phyloP scores from a whole-genome alignment of 352 stramenopile species.

The Phytophthora palmivora region DNA sequence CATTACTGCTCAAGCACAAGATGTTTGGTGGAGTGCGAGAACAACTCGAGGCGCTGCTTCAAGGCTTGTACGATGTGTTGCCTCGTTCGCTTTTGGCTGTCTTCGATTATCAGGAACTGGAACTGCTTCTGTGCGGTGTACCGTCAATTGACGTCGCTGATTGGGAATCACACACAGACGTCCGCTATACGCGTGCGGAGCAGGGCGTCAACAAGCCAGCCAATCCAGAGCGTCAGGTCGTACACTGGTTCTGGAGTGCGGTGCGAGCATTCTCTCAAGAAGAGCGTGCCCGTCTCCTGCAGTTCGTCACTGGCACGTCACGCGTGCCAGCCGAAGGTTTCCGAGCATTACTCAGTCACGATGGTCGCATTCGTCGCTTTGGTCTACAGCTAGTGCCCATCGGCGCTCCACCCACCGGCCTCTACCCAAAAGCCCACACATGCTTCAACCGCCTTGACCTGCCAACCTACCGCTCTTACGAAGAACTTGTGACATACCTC shows the following conservation, averaged over 20 bases:
- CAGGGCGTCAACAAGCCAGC: constrained; percentile 46
- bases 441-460: constrained; percentile 91
- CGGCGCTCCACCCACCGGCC: constrained; percentile 63
- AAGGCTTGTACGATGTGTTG: constrained; percentile 94
- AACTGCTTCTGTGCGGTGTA: constrained; percentile 93
- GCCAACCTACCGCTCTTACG: constrained; percentile 72
- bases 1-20: constrained; percentile 93
- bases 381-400: constrained; percentile 95
- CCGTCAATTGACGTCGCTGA: constrained; percentile 92
- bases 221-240: constrained; percentile 62
- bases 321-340: constrained; percentile 96
- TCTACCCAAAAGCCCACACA: constrained; percentile 89
- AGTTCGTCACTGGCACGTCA: constrained; percentile 92
- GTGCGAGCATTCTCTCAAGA: constrained; percentile 84
- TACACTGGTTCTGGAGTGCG: constrained; percentile 92
- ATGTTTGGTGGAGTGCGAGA: constrained; percentile 92
- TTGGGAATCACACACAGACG: constrained; percentile 86
- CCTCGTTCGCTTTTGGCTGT: constrained; percentile 87
- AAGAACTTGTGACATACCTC: constrained; percentile 95
- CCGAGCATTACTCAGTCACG: constrained; percentile 80
- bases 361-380: constrained; percentile 93
- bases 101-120: constrained; percentile 96
- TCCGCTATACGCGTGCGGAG: constrained; percentile 82
- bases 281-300: constrained; percentile 85
- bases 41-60: constrained; percentile 92